Evolutionary conservation across 495 filamentous ascomycete species (phyloP).

Genomic region (Xeromyces bisporus): DNA sequence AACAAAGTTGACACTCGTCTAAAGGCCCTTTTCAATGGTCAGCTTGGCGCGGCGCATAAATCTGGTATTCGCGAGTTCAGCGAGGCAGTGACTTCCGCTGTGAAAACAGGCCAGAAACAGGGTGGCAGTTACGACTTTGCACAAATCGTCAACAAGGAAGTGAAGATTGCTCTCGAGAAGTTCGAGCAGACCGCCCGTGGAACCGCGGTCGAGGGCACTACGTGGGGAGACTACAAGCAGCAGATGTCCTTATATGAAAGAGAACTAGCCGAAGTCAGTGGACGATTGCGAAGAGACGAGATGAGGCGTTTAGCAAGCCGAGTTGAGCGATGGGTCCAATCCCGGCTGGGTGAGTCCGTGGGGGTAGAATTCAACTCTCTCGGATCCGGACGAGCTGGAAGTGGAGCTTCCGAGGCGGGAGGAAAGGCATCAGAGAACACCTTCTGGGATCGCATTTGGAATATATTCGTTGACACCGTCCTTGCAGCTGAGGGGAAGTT

Average conservation of each 20-base stretch:
- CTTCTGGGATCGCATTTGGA: conserved; percentile 95
- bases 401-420: conserved; percentile 59
- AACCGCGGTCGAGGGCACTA: conserved; percentile 54
- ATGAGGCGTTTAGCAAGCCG: conserved; percentile 83
- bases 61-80: conserved; percentile 73
- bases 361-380: conserved; percentile 91
- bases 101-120: conserved; percentile 83
- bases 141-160: conserved; percentile 75
- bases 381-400: conserved; percentile 66
- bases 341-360: conserved; percentile 69
- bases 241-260: conserved; percentile 48
- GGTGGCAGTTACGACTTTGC: conserved; percentile 83
- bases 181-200: conserved; percentile 65
- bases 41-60: conserved; percentile 78
- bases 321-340: conserved; percentile 83
- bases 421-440: conserved; percentile 64
- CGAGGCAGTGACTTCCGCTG: conserved; percentile 64
- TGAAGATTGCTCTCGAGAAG: conserved; percentile 49
- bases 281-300: conserved; percentile 71
- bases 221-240: conserved; percentile 63
- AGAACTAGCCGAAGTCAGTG: conserved; percentile 75
- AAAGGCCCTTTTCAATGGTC: conserved; percentile 72
- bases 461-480: conserved; percentile 67
- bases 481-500: conserved; percentile 72
- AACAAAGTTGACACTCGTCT: conserved; percentile 70